A percentile compares a stretch with the other conserved stretches of the same genome.
phyloP scores from a whole-genome alignment of 352 stramenopile species.

The Globisporangium viniferum region DNA sequence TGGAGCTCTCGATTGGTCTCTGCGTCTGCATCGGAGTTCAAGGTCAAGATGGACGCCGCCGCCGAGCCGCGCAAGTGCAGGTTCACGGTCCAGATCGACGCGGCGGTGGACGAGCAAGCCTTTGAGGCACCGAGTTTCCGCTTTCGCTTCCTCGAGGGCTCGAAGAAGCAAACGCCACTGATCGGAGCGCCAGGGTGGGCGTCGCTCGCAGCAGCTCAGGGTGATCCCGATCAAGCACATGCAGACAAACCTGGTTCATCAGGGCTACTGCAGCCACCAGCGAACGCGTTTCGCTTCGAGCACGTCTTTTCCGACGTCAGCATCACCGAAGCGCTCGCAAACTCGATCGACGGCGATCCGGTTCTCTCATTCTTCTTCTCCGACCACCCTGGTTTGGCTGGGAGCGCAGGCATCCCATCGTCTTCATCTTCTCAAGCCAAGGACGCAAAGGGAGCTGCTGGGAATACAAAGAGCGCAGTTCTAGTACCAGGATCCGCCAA shows the following conservation, averaged over 20 bases:
- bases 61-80: slow-evolving; percentile 39
- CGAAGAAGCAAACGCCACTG: slow-evolving; percentile 47
- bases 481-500: slow-evolving; percentile 1
- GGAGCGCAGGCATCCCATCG: slow-evolving; percentile 9
- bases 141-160: slow-evolving; percentile 67
- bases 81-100: slow-evolving; percentile 65
- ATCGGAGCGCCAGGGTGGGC: slow-evolving; percentile 37
- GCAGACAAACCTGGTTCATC: not conserved
- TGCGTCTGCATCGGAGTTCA: not conserved
- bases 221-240: not conserved
- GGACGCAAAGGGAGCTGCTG: slow-evolving; percentile 29
- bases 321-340: slow-evolving; percentile 45
- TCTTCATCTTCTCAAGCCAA: slow-evolving; percentile 20
- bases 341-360: slow-evolving; percentile 51
- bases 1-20: not conserved
- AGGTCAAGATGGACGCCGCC: slow-evolving; percentile 3
- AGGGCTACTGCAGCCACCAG: not conserved
- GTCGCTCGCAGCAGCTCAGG: slow-evolving; percentile 4
- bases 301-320: slow-evolving; percentile 41
- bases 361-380: slow-evolving; percentile 63
- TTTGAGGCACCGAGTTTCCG: slow-evolving; percentile 58
- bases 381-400: slow-evolving; percentile 37
- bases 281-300: slow-evolving; percentile 39
- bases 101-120: slow-evolving; percentile 28
- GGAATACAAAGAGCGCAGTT: slow-evolving; percentile 5